Percentiles rank a stretch among this genome's conserved stretches.
These are phyloP conservation scores for Trichoderma pleuroti DNA, from an alignment of 2,329 filamentous ascomycete species.

Conservation along the genomic window DNA sequence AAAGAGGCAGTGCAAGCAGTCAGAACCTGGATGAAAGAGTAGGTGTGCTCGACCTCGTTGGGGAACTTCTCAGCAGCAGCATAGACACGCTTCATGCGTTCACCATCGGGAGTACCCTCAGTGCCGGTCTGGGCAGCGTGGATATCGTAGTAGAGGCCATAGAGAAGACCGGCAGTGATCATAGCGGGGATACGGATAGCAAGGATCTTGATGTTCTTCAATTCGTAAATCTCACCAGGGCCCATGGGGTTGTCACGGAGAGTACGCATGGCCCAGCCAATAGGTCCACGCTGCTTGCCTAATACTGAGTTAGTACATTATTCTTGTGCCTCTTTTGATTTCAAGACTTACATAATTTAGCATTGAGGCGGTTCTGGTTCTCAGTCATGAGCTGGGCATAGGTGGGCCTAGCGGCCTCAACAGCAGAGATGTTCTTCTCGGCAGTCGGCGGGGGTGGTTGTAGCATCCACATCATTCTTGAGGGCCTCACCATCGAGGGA, in stretches of 20 bases:
- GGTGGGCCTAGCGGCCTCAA: conserved; percentile 47
- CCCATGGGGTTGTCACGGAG: conserved; percentile 72
- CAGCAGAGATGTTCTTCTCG: conserved; percentile 43
- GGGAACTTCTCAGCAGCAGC: conserved; percentile 60
- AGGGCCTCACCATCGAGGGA: conserved; percentile 25
- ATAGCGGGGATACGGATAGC: conserved; percentile 66
- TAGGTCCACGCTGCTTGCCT: conserved; percentile 55
- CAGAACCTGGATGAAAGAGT: conserved; percentile 63
- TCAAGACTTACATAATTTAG: conserved; percentile 49
- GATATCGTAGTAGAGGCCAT: conserved; percentile 79
- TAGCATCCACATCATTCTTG: conserved; percentile 26
- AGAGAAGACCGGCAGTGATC: conserved; percentile 60
- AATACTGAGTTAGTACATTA: not conserved
- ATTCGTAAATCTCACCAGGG: conserved; percentile 69
- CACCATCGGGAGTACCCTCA: conserved; percentile 24
- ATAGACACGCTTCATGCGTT: conserved; percentile 53
- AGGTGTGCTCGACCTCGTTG: conserved; percentile 67
- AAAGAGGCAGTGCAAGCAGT: conserved; percentile 71
- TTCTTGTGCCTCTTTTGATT: not conserved
- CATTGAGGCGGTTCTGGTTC: conserved; percentile 56
- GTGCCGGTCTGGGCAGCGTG: conserved; percentile 42
- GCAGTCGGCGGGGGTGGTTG: conserved; percentile 27
- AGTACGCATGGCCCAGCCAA: conserved; percentile 80
- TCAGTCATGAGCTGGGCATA: conserved; percentile 62
- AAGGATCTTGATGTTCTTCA: conserved; percentile 63